Evolutionary conservation across 495 filamentous ascomycete species (phyloP).

Genomic region (Tuber calosporum): DNA sequence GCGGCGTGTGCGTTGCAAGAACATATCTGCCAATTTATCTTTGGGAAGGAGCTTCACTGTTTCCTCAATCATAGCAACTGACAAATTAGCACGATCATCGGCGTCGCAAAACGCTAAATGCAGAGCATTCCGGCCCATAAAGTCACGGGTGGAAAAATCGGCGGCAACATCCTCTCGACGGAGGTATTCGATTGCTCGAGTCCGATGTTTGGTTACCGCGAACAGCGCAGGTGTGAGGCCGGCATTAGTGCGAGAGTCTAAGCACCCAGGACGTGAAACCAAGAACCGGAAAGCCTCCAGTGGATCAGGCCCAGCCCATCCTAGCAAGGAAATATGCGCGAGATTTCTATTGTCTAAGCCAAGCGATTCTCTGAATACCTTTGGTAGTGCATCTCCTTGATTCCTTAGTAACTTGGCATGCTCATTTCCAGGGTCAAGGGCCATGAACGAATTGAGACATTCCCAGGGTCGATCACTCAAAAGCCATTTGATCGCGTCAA

Average conservation of each 20-base stretch:
- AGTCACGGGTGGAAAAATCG: slow-evolving; percentile 32
- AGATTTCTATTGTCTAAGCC: slow-evolving; percentile 33
- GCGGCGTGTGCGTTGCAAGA: slow-evolving; percentile 19
- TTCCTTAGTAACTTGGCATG: slow-evolving; percentile 17
- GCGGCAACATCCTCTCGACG: slow-evolving; percentile 16
- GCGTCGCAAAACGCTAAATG: slow-evolving; percentile 12
- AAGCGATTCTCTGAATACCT: slow-evolving; percentile 31
- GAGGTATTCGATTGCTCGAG: slow-evolving; percentile 11
- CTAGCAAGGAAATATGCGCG: slow-evolving; percentile 24
- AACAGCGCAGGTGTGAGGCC: slow-evolving; percentile 30
- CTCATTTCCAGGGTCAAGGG: slow-evolving; percentile 13
- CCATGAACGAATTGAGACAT: slow-evolving; percentile 31
- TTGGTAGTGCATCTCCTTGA: slow-evolving; percentile 27
- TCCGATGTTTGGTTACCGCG: slow-evolving; percentile 9
- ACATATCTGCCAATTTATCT: slow-evolving; percentile 4
- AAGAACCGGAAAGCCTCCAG: slow-evolving; percentile 32
- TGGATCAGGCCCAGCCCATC: slow-evolving; percentile 26
- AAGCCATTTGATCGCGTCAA: slow-evolving; percentile 35
- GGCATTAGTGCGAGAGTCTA: slow-evolving; percentile 18
- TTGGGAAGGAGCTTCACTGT: slow-evolving; percentile 16
- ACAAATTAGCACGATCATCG: not conserved
- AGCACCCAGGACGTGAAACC: slow-evolving; percentile 16
- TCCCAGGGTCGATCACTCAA: slow-evolving; percentile 30
- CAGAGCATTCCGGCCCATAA: slow-evolving; percentile 23
- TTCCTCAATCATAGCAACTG: not conserved